phyloP scores from a whole-genome alignment of 2,329 filamentous ascomycete species.

The Plectosphaerella sp. region DNA sequence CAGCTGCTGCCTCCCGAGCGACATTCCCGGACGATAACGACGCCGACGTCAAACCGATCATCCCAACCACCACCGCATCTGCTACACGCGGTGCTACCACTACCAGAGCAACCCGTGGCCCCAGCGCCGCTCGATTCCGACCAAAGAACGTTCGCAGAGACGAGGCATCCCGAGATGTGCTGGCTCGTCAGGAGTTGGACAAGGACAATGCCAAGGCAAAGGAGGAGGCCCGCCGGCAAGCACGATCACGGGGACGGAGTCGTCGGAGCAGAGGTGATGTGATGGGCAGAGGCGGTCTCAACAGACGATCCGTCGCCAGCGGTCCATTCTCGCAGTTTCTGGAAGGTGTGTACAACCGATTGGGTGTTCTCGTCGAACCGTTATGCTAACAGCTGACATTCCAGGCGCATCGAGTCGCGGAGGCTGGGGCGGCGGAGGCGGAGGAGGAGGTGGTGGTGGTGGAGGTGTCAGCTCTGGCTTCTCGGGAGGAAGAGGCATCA shows the following conservation, averaged over 20 bases:
- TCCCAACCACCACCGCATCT: constrained; percentile 2
- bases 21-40: not conserved
- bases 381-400: not conserved
- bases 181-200: constrained; percentile 39
- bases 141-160: constrained; percentile 46
- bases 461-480: constrained; percentile 19
- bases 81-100: constrained; percentile 22
- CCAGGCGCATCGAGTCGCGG: constrained; percentile 11
- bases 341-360: constrained; percentile 6
- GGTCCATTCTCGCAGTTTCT: constrained; percentile 29
- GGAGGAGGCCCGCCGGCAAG: constrained; percentile 12
- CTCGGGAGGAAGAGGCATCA: constrained; percentile 18
- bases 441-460: constrained; percentile 15
- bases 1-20: not conserved
- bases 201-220: constrained; percentile 26
- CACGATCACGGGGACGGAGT: constrained; percentile 23
- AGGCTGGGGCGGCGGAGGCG: constrained; percentile 19
- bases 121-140: constrained; percentile 35
- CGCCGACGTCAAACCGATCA: not conserved
- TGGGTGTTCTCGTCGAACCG: too few species aligned
- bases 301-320: constrained; percentile 28
- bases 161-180: constrained; percentile 41
- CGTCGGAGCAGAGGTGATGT: constrained; percentile 38
- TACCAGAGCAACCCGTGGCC: constrained; percentile 28
- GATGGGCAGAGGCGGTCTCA: constrained; percentile 36